A percentile compares a stretch with the other conserved stretches of the same genome.
These are phyloP conservation scores for Cyberlindnera bimundalis DNA, from an alignment of 805 yeast species.

Conservation along the genomic window DNA sequence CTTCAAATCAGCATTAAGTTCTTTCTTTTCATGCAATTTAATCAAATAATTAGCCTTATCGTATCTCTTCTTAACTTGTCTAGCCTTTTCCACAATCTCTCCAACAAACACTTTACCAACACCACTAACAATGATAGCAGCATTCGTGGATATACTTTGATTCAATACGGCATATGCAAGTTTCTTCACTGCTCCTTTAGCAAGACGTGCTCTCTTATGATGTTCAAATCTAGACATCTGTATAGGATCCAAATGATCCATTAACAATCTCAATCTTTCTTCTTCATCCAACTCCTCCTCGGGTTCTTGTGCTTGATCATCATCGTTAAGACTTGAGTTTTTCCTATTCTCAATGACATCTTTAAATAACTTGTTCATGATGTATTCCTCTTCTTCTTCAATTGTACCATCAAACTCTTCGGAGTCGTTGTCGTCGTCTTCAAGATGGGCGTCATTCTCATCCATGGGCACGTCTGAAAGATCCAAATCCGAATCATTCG, in stretches of 20 bases:
- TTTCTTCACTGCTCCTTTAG: constrained; percentile 73
- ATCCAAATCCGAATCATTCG: constrained; percentile 23
- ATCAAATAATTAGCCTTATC: constrained; percentile 35
- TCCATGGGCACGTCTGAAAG: constrained; percentile 31
- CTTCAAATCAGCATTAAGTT: constrained; percentile 30
- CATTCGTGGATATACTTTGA: constrained; percentile 74
- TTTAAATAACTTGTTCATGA: constrained; percentile 17
- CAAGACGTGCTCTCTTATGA: constrained; percentile 73
- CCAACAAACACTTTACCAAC: constrained; percentile 87
- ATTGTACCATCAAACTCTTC: constrained; percentile 20
- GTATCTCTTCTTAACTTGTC: constrained; percentile 61
- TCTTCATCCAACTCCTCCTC: constrained; percentile 42
- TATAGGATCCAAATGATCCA: constrained; percentile 71
- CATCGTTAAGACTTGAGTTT: constrained; percentile 10
- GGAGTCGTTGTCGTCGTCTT: constrained; percentile 18
- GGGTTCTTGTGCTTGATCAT: constrained; percentile 22
- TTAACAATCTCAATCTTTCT: constrained; percentile 57
- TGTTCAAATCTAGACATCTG: constrained; percentile 88
- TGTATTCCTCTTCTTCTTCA: constrained; percentile 22
- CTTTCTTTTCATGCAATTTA: constrained; percentile 41
- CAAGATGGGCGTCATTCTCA: constrained; percentile 9
- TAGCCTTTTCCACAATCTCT: constrained; percentile 80
- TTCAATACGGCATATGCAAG: constrained; percentile 75
- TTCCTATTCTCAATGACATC: constrained; percentile 6
- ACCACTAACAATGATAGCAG: constrained; percentile 80